Conservation (phyloP, 768 basidiomycete genomes). For the Termitomyces sp. region DNA sequence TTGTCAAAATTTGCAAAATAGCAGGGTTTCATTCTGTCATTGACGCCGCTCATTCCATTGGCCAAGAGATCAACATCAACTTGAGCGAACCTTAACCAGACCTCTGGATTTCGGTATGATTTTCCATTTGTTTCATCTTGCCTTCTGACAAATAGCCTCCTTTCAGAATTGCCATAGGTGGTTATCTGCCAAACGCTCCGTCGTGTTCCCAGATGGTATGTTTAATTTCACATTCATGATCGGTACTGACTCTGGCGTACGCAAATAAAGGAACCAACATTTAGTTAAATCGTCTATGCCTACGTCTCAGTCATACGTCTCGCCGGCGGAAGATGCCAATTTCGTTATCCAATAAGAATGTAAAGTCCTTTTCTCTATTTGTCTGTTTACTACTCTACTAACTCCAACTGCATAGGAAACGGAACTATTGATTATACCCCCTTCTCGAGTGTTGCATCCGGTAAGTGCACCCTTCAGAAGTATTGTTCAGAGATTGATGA, state of each 20-base stretch:
- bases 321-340: constrained; percentile 34
- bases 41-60: constrained; percentile 82
- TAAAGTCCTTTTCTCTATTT: constrained; percentile 7
- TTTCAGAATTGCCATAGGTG: constrained; percentile 83
- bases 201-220: constrained; percentile 58
- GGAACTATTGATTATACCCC: constrained; percentile 55
- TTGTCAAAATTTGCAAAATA: constrained; percentile 63
- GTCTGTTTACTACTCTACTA: neutral
- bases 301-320: constrained; percentile 49
- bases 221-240: too few relatives aligned
- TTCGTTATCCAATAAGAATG: constrained; percentile 47
- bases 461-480: constrained; percentile 27
- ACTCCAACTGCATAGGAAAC: constrained; percentile 39
- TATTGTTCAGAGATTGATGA: neutral
- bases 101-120: constrained; percentile 70
- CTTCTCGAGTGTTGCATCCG: constrained; percentile 47
- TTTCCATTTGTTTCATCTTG: neutral
- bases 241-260: neutral
- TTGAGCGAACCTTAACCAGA: constrained; percentile 59
- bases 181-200: constrained; percentile 69
- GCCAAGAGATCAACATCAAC: constrained; percentile 68
- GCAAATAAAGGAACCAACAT: constrained; percentile 55
- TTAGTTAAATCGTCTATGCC: constrained; percentile 59
- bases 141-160: neutral
- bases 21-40: constrained; percentile 66